Evolutionary conservation across 1,139 yeast species (phyloP).

Genomic region (Kurtzmaniella quercitrusa): DNA sequence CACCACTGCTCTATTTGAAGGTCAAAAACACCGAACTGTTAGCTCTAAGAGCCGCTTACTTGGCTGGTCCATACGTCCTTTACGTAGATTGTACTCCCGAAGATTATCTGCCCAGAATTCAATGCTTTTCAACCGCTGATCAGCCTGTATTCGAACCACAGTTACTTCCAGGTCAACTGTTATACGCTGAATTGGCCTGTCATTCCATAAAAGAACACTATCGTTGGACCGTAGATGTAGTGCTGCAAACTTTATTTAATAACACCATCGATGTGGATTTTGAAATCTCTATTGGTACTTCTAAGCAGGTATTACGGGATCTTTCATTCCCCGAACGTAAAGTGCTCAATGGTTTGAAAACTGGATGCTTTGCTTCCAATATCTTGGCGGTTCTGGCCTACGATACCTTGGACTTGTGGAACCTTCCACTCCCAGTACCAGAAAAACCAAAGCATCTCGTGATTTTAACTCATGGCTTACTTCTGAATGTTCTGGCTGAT

Average conservation of each 20-base stretch:
- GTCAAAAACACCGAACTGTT: constrained; percentile 71
- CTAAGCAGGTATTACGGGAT: constrained; percentile 42
- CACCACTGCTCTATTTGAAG: constrained; percentile 50
- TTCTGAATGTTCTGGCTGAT: constrained; percentile 86
- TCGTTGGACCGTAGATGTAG: constrained; percentile 81
- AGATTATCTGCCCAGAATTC: constrained; percentile 54
- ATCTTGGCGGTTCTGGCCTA: constrained; percentile 37
- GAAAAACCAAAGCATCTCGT: constrained; percentile 64
- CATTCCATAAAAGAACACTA: constrained; percentile 38
- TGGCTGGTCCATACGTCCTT: constrained; percentile 86
- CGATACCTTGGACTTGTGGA: constrained; percentile 77
- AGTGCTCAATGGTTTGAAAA: constrained; percentile 23
- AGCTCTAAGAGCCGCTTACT: constrained; percentile 79
- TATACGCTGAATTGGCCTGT: constrained; percentile 43
- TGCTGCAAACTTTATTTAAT: constrained; percentile 78
- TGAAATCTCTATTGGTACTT: constrained; percentile 60
- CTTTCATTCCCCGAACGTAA: constrained; percentile 24
- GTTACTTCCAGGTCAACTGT: constrained; percentile 56
- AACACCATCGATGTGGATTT: constrained; percentile 64
- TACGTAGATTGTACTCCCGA: constrained; percentile 76
- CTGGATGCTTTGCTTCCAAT: constrained; percentile 24
- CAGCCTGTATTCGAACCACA: constrained; percentile 70
- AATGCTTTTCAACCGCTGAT: constrained; percentile 61
- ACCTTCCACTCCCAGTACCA: constrained; percentile 42
- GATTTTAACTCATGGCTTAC: constrained; percentile 84